Base-by-base conservation (phyloP, 1,284 basidiomycete genomes). In the Naganishia sp. region DNA sequence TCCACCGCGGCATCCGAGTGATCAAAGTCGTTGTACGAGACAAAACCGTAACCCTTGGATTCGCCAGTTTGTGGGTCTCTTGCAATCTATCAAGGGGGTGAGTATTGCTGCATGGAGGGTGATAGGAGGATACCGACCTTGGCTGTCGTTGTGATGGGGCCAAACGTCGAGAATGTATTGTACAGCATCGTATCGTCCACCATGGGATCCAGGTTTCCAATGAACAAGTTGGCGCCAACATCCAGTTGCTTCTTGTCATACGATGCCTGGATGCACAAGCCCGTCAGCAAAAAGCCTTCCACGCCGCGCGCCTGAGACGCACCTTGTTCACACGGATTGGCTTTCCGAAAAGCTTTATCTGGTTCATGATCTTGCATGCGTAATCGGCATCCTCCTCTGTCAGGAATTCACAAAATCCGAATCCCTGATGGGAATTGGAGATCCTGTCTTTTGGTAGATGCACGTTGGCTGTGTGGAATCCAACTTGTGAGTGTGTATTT, bases 391-490 rank as follows among this genome's bases (percentile, higher is more conserved):
- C 96, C 77, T 94, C 91, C 81, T 98, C 94, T 46, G 93, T 94
- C 78, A 94, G 83, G 80, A 98, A 98, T 83, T 99, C 95, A 84
- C 95, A 97, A 82, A 99, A 99, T 55, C 94, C 95, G 80, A 97
- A 99, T 58, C 95, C 94, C 82, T 99, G 96, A 78, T 99, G 95
- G 3, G 90, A 85, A 89, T 94, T 94, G 13, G 94, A 96, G 70
- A 99, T 93, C 72, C 95, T 88, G 81, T 99, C 96, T 81, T 98
- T 99, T n/a, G 95, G 95, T n/a, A 99, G 84, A 81, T 96, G 94
- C 0, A 96, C 93, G 75, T 96, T 97, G 41, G 93, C 94, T 96
- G 72, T n/a, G 2, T 46, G 35, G 50, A 28, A 25, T 15, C 35
- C 31, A 31, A 13, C 46, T 39, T 50, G 50, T 18, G 43, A 31